These are phyloP conservation scores for Cladophialophora exuberans DNA, from an alignment of 2,329 filamentous ascomycete genomes.

Conservation along the genomic window DNA sequence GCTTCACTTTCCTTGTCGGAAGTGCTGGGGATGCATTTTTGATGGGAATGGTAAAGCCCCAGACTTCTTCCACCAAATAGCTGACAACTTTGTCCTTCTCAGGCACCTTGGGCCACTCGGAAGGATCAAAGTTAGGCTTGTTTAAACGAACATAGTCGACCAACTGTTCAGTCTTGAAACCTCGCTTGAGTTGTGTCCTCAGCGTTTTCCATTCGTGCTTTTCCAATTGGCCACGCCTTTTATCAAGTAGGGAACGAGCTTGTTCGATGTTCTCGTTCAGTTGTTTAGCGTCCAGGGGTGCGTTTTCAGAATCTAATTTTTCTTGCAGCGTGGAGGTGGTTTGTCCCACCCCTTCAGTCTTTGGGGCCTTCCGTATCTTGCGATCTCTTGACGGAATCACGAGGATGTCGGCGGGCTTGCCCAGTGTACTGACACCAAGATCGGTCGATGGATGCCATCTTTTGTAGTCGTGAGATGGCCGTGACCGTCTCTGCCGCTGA, in stretches of 20 bases:
- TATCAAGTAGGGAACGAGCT: conserved; percentile 15
- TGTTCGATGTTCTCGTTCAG: conserved; percentile 29
- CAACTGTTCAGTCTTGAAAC: conserved; percentile 18
- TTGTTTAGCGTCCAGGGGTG: conserved; percentile 19
- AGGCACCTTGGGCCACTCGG: background rate
- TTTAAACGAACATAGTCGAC: conserved; percentile 16
- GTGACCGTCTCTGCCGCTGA: background rate
- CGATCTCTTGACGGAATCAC: conserved; percentile 38
- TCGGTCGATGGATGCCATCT: conserved; percentile 26
- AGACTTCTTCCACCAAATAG: conserved; percentile 24
- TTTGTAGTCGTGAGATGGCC: background rate
- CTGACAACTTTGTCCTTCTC: conserved; percentile 13
- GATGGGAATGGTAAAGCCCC: conserved; percentile 20
- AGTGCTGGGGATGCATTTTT: background rate
- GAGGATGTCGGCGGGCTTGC: conserved; percentile 43
- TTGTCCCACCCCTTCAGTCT: conserved; percentile 5
- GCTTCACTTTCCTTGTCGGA: background rate
- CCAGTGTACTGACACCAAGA: conserved; percentile 41
- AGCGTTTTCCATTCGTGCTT: conserved; percentile 17
- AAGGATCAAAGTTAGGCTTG: background rate
- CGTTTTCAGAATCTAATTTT: conserved; percentile 26
- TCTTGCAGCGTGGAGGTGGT: conserved; percentile 20
- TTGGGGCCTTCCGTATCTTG: conserved; percentile 20
- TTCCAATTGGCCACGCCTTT: conserved; percentile 23
- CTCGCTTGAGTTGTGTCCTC: conserved; percentile 13